These are phyloP conservation scores for Collybiopsis confluens DNA, from an alignment of 768 basidiomycete genomes.

Conservation along the genomic window DNA sequence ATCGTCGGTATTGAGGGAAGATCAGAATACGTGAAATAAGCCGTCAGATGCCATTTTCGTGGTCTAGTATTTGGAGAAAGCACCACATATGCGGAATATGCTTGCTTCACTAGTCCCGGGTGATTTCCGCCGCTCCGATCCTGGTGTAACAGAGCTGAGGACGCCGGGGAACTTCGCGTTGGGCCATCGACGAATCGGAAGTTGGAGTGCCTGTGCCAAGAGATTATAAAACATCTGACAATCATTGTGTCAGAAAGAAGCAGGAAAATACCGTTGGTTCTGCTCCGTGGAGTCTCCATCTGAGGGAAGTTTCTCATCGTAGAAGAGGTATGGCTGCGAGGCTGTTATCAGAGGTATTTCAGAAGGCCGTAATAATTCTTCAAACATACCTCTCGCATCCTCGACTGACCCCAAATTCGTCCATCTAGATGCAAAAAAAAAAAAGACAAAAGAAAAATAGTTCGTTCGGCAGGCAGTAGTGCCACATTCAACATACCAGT, in stretches of 20 bases:
- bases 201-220: conserved; percentile 29
- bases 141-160: conserved; percentile 54
- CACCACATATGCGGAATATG: conserved; percentile 64
- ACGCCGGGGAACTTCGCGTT: conserved; percentile 42
- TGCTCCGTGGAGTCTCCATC: conserved; percentile 20
- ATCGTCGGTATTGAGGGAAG: conserved; percentile 42
- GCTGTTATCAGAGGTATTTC: neutral
- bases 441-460: neutral
- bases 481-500: conserved; percentile 41
- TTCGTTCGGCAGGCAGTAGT: too few species aligned
- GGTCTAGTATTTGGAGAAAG: conserved; percentile 40
- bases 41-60: conserved; percentile 66
- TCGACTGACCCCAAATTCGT: conserved; percentile 63
- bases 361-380: neutral
- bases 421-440: conserved; percentile 44
- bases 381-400: conserved; percentile 53
- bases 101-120: conserved; percentile 61
- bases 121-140: conserved; percentile 51
- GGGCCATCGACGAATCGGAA: conserved; percentile 59
- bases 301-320: conserved; percentile 54
- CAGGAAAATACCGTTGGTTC: conserved; percentile 16
- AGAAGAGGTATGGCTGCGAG: conserved; percentile 60
- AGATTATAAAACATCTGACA: neutral
- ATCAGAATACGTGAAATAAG: conserved; percentile 50
- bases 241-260: neutral